Base-by-base conservation (phyloP, 257 asterid species). In the Salvia splendens region DNA sequence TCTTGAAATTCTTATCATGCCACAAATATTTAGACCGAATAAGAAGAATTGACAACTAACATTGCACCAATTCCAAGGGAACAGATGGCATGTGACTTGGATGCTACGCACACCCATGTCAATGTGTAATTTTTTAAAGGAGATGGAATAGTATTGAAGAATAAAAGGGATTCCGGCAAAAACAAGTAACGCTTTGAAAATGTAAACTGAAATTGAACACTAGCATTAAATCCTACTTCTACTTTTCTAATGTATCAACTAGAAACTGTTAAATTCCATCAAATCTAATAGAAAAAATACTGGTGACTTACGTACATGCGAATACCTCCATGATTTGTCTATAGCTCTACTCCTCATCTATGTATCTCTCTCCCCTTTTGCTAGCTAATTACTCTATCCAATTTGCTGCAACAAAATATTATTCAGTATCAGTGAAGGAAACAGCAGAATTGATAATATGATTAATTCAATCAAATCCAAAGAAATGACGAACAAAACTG, bases 121-220 rank as follows among this genome's bases (percentile, higher is more conserved):
- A 24, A 24, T 24, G 30, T 24, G 20, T 17, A 17, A 17, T 17
- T 59, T 59, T 35, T 60, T 60, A 2, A 48, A 40, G 38, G 64
- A 58, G 16, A 59, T 36, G 65, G 35, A 59, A 59, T 59, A 8
- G 35, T 10, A 40, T 36, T 38, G 28, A 38, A 40, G 15, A 24
- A 15, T 38, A 15, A 15, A 15, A 16, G n/a, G 10, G 49, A 40
- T 59, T 15, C 58, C 91, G 77, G 35, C 82, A 86, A n/a, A 61
- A 60, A 49, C 54, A 76, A 73, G 79, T 57, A 54, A 68, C 15
- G 48, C 32, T 53, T 36, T 0, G 49, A 45, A 59, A 78, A 42
- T 55, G 73, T 57, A 57, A 69, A 69, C 30, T 55, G 52, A 38
- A 64, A 57, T 58, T 53, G 55, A 51, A 55, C 60, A 40, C 56